These are phyloP conservation scores for Aphanomyces cochlioides DNA, from an alignment of 352 stramenopile genomes.

Conservation along the genomic window DNA sequence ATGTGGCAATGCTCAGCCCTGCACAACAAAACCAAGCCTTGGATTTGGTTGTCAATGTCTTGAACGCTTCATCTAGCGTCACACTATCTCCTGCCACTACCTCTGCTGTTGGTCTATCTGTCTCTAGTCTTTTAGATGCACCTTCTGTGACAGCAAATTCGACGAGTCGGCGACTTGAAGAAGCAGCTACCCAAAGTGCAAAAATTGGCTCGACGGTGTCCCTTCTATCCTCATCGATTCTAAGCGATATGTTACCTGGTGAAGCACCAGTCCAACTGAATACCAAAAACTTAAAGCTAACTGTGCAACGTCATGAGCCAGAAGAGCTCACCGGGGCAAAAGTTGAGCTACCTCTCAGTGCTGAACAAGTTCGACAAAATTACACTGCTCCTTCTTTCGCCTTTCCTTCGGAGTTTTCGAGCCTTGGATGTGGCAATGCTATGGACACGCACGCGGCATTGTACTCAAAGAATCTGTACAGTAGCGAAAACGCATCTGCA, in stretches of 20 bases:
- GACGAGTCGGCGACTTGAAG: neutral
- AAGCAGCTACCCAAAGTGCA: neutral
- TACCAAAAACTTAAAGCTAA: constrained; percentile 23
- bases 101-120: neutral
- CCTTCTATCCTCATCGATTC: constrained; percentile 9
- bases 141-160: neutral
- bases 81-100: neutral
- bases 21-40: constrained; percentile 39
- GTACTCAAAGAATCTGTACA: constrained; percentile 9
- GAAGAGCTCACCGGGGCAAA: neutral
- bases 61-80: neutral
- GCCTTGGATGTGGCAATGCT: neutral
- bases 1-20: constrained; percentile 48
- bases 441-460: constrained; percentile 4
- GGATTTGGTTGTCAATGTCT: constrained; percentile 5
- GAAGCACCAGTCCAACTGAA: constrained; percentile 14
- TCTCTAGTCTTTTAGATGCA: constrained; percentile 10
- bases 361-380: constrained; percentile 1
- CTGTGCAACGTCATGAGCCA: constrained; percentile 3
- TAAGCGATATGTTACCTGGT: constrained; percentile 2
- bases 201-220: neutral
- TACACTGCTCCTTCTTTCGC: constrained; percentile 12
- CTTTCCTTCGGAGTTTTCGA: constrained; percentile 3
- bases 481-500: neutral
- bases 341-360: neutral